Conservation (phyloP, 139 green algal genomes). For the Astrephomene gubernaculifera region DNA sequence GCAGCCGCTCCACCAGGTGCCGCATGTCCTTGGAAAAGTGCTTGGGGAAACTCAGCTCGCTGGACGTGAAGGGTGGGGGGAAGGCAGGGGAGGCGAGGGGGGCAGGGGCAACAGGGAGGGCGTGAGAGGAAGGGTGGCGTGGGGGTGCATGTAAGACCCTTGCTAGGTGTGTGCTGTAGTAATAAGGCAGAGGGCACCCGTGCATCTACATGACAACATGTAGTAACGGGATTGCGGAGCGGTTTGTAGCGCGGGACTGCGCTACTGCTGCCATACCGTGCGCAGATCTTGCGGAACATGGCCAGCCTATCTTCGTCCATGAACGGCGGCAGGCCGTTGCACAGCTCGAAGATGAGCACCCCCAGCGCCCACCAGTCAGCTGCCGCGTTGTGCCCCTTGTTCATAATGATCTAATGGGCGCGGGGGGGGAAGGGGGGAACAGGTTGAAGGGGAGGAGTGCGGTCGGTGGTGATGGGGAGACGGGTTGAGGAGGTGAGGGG, state of each 20-base stretch:
- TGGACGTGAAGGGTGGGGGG: neutral
- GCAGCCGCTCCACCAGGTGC: slow-evolving; percentile 84
- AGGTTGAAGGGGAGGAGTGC: too few relatives aligned
- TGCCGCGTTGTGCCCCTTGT: slow-evolving; percentile 77
- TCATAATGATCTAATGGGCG: slow-evolving; percentile 79
- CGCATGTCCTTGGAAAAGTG: slow-evolving; percentile 78
- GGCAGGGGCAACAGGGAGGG: neutral
- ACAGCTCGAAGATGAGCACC: slow-evolving; percentile 94
- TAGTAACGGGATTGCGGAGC: neutral
- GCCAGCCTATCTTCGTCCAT: slow-evolving; percentile 84
- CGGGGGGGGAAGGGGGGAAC: too few relatives aligned
- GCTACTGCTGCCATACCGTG: neutral
- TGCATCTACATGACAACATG: neutral
- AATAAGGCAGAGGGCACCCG: neutral
- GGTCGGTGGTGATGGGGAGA: too few relatives aligned
- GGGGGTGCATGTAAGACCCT: neutral
- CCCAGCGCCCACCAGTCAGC: slow-evolving; percentile 97
- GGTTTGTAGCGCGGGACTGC: too few relatives aligned
- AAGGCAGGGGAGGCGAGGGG: too few relatives aligned
- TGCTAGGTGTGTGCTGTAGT: too few relatives aligned
- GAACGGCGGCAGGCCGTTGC: slow-evolving; percentile 89
- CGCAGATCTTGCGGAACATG: slow-evolving; percentile 91
- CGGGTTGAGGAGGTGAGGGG: neutral
- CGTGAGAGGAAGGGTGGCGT: neutral
- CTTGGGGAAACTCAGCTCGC: slow-evolving; percentile 70